Percentiles rank a stretch among this genome's conserved stretches.
Evolutionary conservation across 2,329 filamentous ascomycete genomes (phyloP).

Genomic region (Didymella pomorum): DNA sequence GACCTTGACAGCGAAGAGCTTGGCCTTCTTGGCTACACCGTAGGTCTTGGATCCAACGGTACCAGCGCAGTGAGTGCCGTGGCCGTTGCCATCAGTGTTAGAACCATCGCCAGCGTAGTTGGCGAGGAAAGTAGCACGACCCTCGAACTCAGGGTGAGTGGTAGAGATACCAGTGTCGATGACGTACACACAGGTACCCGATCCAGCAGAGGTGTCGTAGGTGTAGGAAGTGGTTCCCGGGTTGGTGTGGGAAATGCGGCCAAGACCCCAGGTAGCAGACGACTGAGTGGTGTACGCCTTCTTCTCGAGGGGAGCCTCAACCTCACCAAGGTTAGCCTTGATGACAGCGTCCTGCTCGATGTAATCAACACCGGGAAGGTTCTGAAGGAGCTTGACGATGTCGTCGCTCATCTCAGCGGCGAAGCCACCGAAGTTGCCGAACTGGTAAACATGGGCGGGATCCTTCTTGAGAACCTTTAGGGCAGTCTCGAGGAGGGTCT

Average conservation of each 20-base stretch:
- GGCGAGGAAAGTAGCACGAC: conserved; percentile 50
- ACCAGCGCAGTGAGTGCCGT: conserved; percentile 51
- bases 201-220: conserved; percentile 52
- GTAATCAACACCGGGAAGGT: conserved; percentile 47
- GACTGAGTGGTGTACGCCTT: conserved; percentile 50
- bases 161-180: conserved; percentile 70
- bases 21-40: conserved; percentile 51
- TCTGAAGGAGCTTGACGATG: conserved; percentile 40
- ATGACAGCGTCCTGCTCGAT: conserved; percentile 53
- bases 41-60: conserved; percentile 50
- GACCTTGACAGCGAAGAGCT: conserved; percentile 53
- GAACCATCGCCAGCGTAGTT: conserved; percentile 49
- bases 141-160: conserved; percentile 58
- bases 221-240: conserved; percentile 46
- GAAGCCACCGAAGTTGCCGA: conserved; percentile 52
- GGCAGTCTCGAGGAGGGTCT: conserved; percentile 38
- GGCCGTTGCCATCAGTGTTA: conserved; percentile 51
- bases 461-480: conserved; percentile 37
- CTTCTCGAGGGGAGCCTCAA: conserved; percentile 33
- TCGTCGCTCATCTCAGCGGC: conserved; percentile 47
- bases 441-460: conserved; percentile 48
- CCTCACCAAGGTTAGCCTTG: conserved; percentile 36
- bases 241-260: conserved; percentile 49
- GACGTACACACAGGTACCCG: conserved; percentile 63
- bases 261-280: conserved; percentile 53